Evolutionary conservation across 176 grass and related monocot genomes (phyloP).

Genomic region (Aegilops bicornis): DNA sequence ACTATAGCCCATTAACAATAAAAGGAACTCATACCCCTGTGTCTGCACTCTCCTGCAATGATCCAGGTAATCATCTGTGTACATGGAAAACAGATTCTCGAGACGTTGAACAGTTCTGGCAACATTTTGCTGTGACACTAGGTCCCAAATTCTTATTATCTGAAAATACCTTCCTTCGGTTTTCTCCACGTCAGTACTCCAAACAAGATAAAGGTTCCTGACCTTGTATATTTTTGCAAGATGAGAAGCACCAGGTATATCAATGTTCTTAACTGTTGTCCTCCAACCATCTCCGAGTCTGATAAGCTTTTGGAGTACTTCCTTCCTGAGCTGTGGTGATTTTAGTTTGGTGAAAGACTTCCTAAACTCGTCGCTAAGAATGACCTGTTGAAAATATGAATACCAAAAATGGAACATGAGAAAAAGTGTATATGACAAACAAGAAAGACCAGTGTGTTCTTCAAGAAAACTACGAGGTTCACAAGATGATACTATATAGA

Average conservation of each 20-base stretch:
- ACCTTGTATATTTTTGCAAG: constrained; percentile 55
- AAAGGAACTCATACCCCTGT: constrained; percentile 46
- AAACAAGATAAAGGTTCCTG: constrained; percentile 57
- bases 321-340: constrained; percentile 37
- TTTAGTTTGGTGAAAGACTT: constrained; percentile 65
- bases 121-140: constrained; percentile 48
- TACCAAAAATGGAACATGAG: neutral
- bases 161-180: constrained; percentile 43
- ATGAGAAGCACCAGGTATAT: constrained; percentile 23
- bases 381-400: constrained; percentile 42
- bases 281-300: constrained; percentile 67
- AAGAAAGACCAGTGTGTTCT: neutral
- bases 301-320: constrained; percentile 55
- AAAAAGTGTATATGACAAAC: neutral
- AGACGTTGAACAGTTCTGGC: constrained; percentile 48
- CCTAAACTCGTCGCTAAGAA: constrained; percentile 73
- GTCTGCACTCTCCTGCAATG: constrained; percentile 41
- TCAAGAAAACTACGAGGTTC: neutral
- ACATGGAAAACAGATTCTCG: constrained; percentile 73
- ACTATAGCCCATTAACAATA: neutral
- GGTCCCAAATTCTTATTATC: constrained; percentile 74
- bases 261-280: constrained; percentile 26
- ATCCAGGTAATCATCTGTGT: constrained; percentile 64
- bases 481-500: neutral
- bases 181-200: constrained; percentile 67